Evolutionary conservation across 345 rosid genomes (phyloP).

Genomic region (Eucalyptus sp.): DNA sequence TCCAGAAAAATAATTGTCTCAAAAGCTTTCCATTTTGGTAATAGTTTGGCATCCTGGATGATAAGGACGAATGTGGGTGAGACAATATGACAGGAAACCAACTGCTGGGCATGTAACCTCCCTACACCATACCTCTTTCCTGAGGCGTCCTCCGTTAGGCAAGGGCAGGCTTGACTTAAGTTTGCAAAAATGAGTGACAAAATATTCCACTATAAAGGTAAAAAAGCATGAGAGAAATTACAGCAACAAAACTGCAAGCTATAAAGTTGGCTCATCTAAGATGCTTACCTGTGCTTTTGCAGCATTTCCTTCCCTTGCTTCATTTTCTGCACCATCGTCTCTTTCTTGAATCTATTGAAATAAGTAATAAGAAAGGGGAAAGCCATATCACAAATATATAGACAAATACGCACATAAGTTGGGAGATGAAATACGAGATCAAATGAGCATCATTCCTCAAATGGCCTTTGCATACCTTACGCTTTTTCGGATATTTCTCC

Average conservation of each 20-base stretch:
- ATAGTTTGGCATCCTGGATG: constrained; percentile 52
- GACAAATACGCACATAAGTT: neutral
- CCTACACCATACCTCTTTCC: neutral
- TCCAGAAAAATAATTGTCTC: constrained; percentile 80
- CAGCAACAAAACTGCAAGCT: neutral
- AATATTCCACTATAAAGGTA: neutral
- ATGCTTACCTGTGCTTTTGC: neutral
- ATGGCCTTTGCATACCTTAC: constrained; percentile 16
- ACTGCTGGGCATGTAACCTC: neutral
- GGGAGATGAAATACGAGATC: neutral
- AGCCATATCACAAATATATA: neutral
- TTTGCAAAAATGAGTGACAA: neutral
- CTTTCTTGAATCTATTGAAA: neutral
- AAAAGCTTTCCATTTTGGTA: constrained; percentile 92
- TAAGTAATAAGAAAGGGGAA: neutral
- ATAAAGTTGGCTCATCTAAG: neutral
- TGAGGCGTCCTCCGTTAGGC: neutral
- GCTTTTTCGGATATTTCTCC: constrained; percentile 23
- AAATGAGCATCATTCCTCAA: neutral
- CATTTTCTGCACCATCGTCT: neutral
- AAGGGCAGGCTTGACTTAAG: neutral
- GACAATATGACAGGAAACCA: neutral
- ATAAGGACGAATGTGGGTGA: neutral
- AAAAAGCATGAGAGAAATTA: neutral
- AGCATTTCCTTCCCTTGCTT: neutral